phyloP scores from a whole-genome alignment of 73 alveolate genomes.

The Tetrahymena malaccensis region DNA sequence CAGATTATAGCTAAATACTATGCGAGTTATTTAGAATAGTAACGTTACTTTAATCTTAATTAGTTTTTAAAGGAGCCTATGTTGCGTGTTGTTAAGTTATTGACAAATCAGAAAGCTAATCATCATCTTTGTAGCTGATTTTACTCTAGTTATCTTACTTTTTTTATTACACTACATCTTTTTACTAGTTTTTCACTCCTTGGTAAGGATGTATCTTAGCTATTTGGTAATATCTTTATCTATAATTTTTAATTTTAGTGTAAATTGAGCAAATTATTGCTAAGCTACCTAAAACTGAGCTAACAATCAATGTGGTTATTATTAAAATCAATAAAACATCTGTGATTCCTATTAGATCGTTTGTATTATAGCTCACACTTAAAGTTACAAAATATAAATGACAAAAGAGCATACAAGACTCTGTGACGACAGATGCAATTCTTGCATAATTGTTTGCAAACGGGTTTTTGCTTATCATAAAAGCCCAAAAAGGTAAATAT shows the following conservation, averaged over 20 bases:
- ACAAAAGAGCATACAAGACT: neutral
- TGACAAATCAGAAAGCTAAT: neutral
- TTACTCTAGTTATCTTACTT: neutral
- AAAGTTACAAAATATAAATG: neutral
- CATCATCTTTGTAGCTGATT: neutral
- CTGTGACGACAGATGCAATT: neutral
- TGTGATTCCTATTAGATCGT: neutral
- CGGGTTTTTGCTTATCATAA: neutral
- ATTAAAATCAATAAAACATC: neutral
- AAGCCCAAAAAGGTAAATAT: neutral
- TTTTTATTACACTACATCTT: neutral
- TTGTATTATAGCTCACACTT: neutral
- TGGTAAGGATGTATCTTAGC: neutral
- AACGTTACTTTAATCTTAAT: neutral
- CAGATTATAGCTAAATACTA: neutral
- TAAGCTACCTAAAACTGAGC: neutral
- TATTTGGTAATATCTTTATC: neutral
- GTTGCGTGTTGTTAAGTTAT: neutral
- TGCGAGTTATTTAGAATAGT: neutral
- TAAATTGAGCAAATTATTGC: neutral
- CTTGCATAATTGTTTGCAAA: neutral
- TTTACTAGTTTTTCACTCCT: neutral
- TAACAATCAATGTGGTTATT: neutral
- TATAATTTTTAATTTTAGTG: neutral
- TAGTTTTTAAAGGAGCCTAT: neutral